Evolutionary conservation across 2,329 filamentous ascomycete species (phyloP).

Genomic region (Penicillium paneum): DNA sequence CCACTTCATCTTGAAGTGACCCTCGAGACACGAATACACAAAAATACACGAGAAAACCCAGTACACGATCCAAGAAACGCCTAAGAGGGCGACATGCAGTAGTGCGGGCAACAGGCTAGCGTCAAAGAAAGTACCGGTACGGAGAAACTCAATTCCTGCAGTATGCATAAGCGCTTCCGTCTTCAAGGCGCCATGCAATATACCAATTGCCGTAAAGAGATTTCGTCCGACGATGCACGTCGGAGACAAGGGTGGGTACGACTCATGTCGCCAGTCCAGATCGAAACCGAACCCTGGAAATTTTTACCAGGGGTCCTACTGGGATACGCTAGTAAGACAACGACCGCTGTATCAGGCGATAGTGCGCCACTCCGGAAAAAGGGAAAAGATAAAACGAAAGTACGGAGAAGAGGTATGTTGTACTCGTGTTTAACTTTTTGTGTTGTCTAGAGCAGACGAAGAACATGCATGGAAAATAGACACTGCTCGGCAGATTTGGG

Average conservation of each 20-base stretch:
- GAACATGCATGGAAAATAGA: conserved; percentile 41
- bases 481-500: conserved; percentile 12
- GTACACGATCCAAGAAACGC: neutral
- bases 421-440: neutral
- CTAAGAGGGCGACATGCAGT: conserved; percentile 17
- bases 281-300: neutral
- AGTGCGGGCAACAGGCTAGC: neutral
- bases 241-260: neutral
- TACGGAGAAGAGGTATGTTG: neutral
- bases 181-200: neutral
- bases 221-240: conserved; percentile 9
- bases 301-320: no score
- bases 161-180: conserved; percentile 14
- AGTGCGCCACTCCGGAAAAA: neutral
- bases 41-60: neutral
- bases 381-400: neutral
- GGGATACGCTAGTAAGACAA: conserved; percentile 6
- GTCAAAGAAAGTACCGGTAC: neutral
- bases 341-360: conserved; percentile 10
- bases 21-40: neutral
- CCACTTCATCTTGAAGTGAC: neutral
- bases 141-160: neutral
- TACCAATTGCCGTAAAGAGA: neutral
- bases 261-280: conserved; percentile 4
- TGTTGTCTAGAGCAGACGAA: conserved; percentile 30